Percentiles rank a stretch among this genome's conserved stretches.
These are phyloP conservation scores for Candida sojae DNA, from an alignment of 1,139 yeast species.

Conservation along the genomic window DNA sequence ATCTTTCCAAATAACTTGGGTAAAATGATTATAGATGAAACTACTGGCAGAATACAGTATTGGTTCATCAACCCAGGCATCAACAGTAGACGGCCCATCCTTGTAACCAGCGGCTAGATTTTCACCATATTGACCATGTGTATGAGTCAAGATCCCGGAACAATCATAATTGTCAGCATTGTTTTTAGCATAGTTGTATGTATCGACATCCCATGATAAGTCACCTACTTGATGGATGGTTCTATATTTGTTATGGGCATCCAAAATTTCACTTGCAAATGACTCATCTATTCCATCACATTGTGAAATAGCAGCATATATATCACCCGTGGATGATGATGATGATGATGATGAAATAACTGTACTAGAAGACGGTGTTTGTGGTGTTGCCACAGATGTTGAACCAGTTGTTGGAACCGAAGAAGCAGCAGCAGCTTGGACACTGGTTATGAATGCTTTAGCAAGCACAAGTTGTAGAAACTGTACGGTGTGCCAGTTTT, in stretches of 20 bases:
- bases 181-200: slow-evolving; percentile 67
- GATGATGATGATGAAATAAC: slow-evolving; percentile 15
- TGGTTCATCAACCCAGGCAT: slow-evolving; percentile 81
- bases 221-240: slow-evolving; percentile 59
- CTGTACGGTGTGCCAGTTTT: too few species aligned
- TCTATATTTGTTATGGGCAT: slow-evolving; percentile 58
- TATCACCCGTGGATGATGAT: slow-evolving; percentile 14
- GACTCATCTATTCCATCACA: slow-evolving; percentile 23
- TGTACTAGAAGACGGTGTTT: slow-evolving; percentile 4
- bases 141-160: slow-evolving; percentile 67
- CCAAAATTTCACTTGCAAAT: slow-evolving; percentile 35
- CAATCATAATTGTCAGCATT: slow-evolving; percentile 75
- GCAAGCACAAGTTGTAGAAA: neutral
- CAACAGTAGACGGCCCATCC: slow-evolving; percentile 57
- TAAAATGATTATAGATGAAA: slow-evolving; percentile 66
- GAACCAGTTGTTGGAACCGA: slow-evolving; percentile 6
- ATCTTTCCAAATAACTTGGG: slow-evolving; percentile 82
- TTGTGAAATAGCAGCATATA: slow-evolving; percentile 28
- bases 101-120: slow-evolving; percentile 78
- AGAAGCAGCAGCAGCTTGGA: slow-evolving; percentile 2
- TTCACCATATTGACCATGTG: slow-evolving; percentile 84
- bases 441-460: too few species aligned
- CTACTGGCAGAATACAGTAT: slow-evolving; percentile 45
- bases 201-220: slow-evolving; percentile 61
- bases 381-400: slow-evolving; percentile 1